Base-by-base conservation (phyloP, 148 eudicot species). In the Arbutus unedo region DNA sequence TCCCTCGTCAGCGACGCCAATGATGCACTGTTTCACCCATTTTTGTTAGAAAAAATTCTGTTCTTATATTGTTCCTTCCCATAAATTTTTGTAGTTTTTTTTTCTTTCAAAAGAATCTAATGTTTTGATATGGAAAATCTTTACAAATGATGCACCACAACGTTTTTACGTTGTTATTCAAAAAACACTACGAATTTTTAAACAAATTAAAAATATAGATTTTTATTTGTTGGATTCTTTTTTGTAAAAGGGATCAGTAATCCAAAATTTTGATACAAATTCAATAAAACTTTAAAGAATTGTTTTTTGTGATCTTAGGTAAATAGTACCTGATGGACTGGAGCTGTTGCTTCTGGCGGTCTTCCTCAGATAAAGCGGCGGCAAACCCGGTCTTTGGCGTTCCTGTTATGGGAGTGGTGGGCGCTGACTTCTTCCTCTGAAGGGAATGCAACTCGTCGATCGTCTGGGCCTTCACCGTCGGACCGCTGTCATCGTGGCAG, bases 1-100 rank as follows among this genome's bases (percentile, higher is more conserved):
- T 91, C 98, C 82, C 98, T 87, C 9, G 98, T 94, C 88, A 94
- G 79, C 1, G 99, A 94, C 8, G 98, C 98, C 87, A 95, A 85
- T 16, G 98, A 92, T 4, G 98, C 98, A 82, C 98, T 93, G 82
- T 66, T 77, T 43, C 19, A 44, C 49, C 25, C 44, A 66, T 31
- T 31, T 31, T 0, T 0, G 38, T 31, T 31, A 31, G 38, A 31
- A 31, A 31, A 31, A 31, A 31, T 0, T 31, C 38, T 31, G 38
- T 31, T 31, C 38, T 31, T 31, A 31, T 31, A 31, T 31, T 31
- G 38, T 31, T 31, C 38, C 38, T 31, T 31, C 38, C 38, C 38
- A 31, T 31, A 31, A 31, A 31, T 31, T 31, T 31, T 31, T 31
- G 38, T 31, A 31, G 38, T 31, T 57, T 57, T 11, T 11, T 57